Base-by-base conservation (phyloP, 257 asterid genomes). In the Rehmannia glutinosa region DNA sequence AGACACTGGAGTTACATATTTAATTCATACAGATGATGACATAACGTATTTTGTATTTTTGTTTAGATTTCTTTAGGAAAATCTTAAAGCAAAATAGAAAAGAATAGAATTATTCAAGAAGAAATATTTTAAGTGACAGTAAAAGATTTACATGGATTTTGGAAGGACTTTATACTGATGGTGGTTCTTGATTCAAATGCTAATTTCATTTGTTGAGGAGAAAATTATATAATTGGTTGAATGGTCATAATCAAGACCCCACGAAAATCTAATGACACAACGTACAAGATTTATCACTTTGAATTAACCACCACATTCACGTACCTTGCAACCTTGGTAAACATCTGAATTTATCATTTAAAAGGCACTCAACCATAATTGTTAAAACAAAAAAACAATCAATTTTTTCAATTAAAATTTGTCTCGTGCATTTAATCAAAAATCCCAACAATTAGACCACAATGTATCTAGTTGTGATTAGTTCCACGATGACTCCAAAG, bases 181-280 rank as follows among this genome's bases (percentile, higher is more conserved):
- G n/a, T n/a, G n/a, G n/a, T n/a, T n/a, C n/a, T n/a, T n/a, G n/a
- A n/a, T n/a, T n/a, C n/a, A n/a, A n/a, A n/a, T n/a, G n/a, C n/a
- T n/a, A n/a, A n/a, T n/a, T n/a, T n/a, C n/a, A 32, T 3, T 32
- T 52, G 68, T 21, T 12, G 52, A 35, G n/a, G 65, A 32, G 30
- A 8, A 57, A 52, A 47, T 47, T 43, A 43, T 58, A n/a, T 68
- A 43, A 41, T 77, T 77, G 36, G 81, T 61, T 77, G 78, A 54
- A 28, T 62, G 9, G 77, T 79, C 80, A 13, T 27, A 16, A 49
- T 81, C 82, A 61, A 21, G 42, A 58, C 81, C 76, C 79, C 73
- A 75, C 76, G 25, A 43, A 68, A 73, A 84, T 84, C 86, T 75
- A 75, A 45, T 82, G 86, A 77, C 78, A 66, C 57, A 66, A 15